Conservation (phyloP, 129 eudicot species). For the Rutidosis leptorrhynchoides region DNA sequence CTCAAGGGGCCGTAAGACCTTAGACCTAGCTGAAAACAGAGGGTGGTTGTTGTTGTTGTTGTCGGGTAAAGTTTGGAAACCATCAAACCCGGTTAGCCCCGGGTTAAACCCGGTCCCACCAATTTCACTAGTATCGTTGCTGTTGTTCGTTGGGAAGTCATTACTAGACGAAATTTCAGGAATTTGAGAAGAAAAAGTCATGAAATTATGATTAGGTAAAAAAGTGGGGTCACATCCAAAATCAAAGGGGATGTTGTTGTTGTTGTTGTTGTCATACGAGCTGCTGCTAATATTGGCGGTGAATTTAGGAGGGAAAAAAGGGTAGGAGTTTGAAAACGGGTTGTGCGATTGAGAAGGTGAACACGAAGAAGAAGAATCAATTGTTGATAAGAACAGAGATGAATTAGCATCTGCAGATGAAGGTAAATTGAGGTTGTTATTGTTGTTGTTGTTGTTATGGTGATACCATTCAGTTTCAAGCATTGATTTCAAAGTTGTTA, state of each 20-base stretch:
- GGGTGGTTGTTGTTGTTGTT: slow-evolving; percentile 14
- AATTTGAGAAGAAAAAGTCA: slow-evolving; percentile 30
- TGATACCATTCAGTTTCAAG: slow-evolving; percentile 59
- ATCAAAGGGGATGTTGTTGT: slow-evolving; percentile 35
- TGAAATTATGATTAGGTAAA: slow-evolving; percentile 29
- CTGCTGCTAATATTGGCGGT: slow-evolving; percentile 1
- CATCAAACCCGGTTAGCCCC: slow-evolving; percentile 35
- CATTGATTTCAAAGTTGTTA: slow-evolving; percentile 54
- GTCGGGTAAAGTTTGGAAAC: slow-evolving; percentile 20
- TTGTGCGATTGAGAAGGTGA: slow-evolving; percentile 47
- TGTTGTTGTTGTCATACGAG: neutral
- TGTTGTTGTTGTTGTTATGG: slow-evolving; percentile 9
- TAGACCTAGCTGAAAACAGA: slow-evolving; percentile 32
- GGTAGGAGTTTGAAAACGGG: slow-evolving; percentile 28
- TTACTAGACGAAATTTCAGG: slow-evolving; percentile 30
- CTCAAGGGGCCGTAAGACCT: slow-evolving; percentile 55
- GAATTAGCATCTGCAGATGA: slow-evolving; percentile 24
- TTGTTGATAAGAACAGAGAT: slow-evolving; percentile 23
- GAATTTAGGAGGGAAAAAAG: slow-evolving; percentile 35
- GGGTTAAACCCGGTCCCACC: slow-evolving; percentile 32
- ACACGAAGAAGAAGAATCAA: slow-evolving; percentile 57
- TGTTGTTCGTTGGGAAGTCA: slow-evolving; percentile 37
- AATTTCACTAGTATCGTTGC: slow-evolving; percentile 20
- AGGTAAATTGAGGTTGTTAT: slow-evolving; percentile 2
- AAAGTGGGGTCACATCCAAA: slow-evolving; percentile 42